Percentiles rank a stretch among this genome's conserved stretches.
These are phyloP conservation scores for Neurospora intermedia DNA, from an alignment of 495 filamentous ascomycete genomes.

Conservation along the genomic window DNA sequence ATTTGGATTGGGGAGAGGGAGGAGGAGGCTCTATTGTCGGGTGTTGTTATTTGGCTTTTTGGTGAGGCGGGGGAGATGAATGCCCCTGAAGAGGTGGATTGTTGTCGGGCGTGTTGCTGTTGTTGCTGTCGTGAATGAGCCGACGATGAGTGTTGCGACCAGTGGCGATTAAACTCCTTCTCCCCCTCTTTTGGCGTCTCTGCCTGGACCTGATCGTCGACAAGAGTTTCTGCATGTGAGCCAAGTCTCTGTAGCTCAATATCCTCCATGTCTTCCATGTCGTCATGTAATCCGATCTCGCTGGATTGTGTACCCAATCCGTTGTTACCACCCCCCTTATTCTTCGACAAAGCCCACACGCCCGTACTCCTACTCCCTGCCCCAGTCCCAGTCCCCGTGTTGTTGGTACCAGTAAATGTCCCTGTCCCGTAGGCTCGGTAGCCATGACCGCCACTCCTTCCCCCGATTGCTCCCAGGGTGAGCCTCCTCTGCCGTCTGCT, in stretches of 20 bases:
- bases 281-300: neutral
- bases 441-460: neutral
- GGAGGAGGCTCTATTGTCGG: neutral
- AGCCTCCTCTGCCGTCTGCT: conserved; percentile 10
- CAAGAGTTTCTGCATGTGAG: neutral
- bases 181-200: neutral
- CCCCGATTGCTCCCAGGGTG: neutral
- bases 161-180: neutral
- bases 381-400: neutral
- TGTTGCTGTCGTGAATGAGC: neutral
- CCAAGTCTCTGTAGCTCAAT: neutral
- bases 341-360: neutral
- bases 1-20: neutral
- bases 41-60: neutral
- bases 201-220: neutral
- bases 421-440: neutral
- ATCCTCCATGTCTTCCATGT: neutral
- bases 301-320: neutral
- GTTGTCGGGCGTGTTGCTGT: neutral
- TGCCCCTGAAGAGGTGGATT: neutral
- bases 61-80: neutral
- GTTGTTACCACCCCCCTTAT: neutral
- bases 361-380: neutral
- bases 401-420: neutral
- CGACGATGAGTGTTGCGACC: neutral